These are phyloP conservation scores for Houttuynia cordata DNA, from an alignment of 164 flowering plant genomes.

Conservation along the genomic window DNA sequence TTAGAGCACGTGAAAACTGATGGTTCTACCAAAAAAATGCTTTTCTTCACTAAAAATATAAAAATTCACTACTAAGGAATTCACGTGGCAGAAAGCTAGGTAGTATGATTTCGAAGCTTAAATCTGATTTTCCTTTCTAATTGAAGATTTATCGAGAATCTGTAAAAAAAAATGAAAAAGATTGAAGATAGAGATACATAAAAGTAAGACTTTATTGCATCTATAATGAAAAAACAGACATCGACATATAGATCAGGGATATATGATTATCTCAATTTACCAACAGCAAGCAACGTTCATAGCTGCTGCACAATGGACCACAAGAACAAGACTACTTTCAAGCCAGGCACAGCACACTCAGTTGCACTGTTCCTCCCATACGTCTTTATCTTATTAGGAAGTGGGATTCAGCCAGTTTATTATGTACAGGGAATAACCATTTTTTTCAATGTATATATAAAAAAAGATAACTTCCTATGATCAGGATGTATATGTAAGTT, in stretches of 20 bases:
- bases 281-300: conserved; percentile 5
- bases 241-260: conserved; percentile 7
- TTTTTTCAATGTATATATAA: conserved; percentile 7
- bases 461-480: conserved; percentile 10
- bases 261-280: conserved; percentile 1
- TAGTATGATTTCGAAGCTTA: too few species aligned
- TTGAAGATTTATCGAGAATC: too few species aligned
- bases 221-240: conserved; percentile 8
- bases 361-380: conserved; percentile 8
- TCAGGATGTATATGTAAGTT: conserved; percentile 9
- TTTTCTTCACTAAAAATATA: too few species aligned
- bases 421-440: conserved; percentile 40
- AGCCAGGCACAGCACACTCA: conserved; percentile 13
- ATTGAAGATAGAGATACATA: too few species aligned
- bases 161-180: too few species aligned
- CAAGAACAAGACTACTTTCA: conserved; percentile 16
- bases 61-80: too few species aligned
- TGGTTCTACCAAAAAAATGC: too few species aligned
- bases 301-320: conserved; percentile 7
- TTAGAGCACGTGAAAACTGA: too few species aligned
- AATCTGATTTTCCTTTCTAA: too few species aligned
- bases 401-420: conserved; percentile 20
- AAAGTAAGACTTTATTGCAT: too few species aligned
- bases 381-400: conserved; percentile 10
- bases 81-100: too few species aligned